Conservation (phyloP, 768 basidiomycete genomes). For the Sarcodon aspratus region DNA sequence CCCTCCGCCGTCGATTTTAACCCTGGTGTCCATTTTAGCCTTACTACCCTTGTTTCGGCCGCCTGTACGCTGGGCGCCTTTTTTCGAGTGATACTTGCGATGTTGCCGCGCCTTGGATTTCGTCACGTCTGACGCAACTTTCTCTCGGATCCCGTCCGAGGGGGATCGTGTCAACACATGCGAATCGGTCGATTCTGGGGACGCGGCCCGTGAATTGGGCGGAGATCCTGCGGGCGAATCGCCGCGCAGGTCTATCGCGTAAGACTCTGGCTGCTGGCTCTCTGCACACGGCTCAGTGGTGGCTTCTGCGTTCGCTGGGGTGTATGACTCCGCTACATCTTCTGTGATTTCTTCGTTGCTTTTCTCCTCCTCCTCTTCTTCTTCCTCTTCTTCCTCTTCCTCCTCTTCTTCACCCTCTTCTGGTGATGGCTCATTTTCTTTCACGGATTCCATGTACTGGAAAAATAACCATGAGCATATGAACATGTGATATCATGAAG, state of each 20-base stretch:
- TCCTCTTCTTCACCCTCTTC: slow-evolving; percentile 27
- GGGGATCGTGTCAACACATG: too few relatives aligned
- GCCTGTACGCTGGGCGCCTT: slow-evolving; percentile 37
- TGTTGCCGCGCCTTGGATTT: slow-evolving; percentile 51
- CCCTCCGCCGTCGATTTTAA: slow-evolving; percentile 47
- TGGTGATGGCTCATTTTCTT: slow-evolving; percentile 24
- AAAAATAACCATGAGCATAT: slow-evolving; percentile 7
- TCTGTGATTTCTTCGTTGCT: slow-evolving; percentile 11
- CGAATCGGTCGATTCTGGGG: too few relatives aligned
- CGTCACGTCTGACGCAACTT: slow-evolving; percentile 50
- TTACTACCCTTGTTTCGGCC: slow-evolving; percentile 77
- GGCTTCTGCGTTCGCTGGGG: too few relatives aligned
- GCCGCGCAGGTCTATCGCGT: too few relatives aligned
- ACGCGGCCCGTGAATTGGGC: too few relatives aligned
- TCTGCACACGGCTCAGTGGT: too few relatives aligned
- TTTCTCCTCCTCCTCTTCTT: slow-evolving; percentile 18
- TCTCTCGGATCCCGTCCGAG: slow-evolving; percentile 29
- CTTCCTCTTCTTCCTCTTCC: slow-evolving; percentile 27
- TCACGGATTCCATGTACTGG: slow-evolving; percentile 58
- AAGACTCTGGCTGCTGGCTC: too few relatives aligned
- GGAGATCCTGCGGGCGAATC: too few relatives aligned
- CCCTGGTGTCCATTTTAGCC: slow-evolving; percentile 64
- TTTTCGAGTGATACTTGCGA: slow-evolving; percentile 72
- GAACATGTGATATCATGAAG: slow-evolving; percentile 10
- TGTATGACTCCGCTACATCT: too few relatives aligned